phyloP scores from a whole-genome alignment of 2,329 filamentous ascomycete genomes.

The Neofusicoccum cordaticola region DNA sequence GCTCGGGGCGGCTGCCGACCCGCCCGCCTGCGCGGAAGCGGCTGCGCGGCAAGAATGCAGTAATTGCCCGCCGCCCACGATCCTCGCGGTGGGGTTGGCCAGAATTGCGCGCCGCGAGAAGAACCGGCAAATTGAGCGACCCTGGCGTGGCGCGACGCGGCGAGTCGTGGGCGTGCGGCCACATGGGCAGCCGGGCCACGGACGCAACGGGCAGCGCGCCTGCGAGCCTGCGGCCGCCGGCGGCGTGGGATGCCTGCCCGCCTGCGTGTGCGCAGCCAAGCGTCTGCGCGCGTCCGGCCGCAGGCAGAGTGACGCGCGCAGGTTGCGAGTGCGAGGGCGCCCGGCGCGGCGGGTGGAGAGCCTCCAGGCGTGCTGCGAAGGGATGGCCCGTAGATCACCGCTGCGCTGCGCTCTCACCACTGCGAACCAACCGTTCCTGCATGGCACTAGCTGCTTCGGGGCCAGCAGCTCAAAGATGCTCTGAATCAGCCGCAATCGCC shows the following conservation, averaged over 20 bases:
- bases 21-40: not conserved
- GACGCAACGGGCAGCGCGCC: too few species aligned
- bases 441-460: not conserved
- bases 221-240: not conserved
- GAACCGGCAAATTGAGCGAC: conserved; percentile 1
- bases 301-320: too few species aligned
- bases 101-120: not conserved
- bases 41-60: not conserved
- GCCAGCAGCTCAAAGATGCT: not conserved
- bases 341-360: too few species aligned
- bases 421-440: not conserved
- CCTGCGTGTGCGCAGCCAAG: not conserved
- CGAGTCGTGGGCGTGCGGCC: not conserved
- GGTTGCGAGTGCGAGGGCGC: too few species aligned
- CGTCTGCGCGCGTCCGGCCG: too few species aligned
- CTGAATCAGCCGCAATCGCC: conserved; percentile 2
- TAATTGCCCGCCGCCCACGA: not conserved
- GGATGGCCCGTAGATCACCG: too few species aligned
- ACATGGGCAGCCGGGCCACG: not conserved
- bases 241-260: not conserved
- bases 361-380: too few species aligned
- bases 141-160: not conserved
- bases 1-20: not conserved
- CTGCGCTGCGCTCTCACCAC: too few species aligned
- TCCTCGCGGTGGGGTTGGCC: not conserved